Evolutionary conservation across 257 asterid genomes (phyloP), one percentile per base, ranked within the genome.

Genomic region (Plantago elongata): DNA sequence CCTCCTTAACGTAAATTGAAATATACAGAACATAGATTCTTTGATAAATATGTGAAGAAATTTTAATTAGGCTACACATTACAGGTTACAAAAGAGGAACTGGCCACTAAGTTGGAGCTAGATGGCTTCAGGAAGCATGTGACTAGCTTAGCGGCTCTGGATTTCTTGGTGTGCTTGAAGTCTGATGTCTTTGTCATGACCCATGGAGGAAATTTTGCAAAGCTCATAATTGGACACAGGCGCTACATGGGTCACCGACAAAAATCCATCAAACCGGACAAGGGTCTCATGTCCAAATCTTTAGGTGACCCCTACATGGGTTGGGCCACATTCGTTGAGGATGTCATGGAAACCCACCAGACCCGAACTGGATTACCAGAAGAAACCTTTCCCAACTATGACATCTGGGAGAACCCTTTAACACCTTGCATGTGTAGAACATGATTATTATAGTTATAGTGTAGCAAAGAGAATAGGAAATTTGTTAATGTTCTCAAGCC

Each of bases 261-360:
- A 52, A 93, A 89, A 69, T 93, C 99, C 71, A 85, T 93, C 61
- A 93, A 93, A 79, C 99, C 99, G 0, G 99, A 93, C 76, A 93
- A 93, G 79, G 96, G 96, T 49, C 85, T 93, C 18, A 77, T 93
- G 97, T 90, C 99, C 47, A 90, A 93, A 79, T 93, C 97, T 9
- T 73, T 89, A 68, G 99, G 97, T 18, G 99, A 93, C 68, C 99
- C 97, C n/a, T 93, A 90, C 66, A 87, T 87, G 96, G 97, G 99
- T 1, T 93, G 99, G 99, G 97, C 99, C 51, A 77, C 86, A 54
- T 89, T 93, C 45, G 95, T 87, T 18, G 99, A 93, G 72, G 99
- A 93, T 9, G 94, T 82, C 50, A 71, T 87, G 37, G 73, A 75
- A 14, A 93, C 97, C 50, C 99, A 93, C 75, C 95, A 90, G 75